phyloP scores from a whole-genome alignment of 2,329 filamentous ascomycete species.

The Teratosphaeria pseudoeucalypti region DNA sequence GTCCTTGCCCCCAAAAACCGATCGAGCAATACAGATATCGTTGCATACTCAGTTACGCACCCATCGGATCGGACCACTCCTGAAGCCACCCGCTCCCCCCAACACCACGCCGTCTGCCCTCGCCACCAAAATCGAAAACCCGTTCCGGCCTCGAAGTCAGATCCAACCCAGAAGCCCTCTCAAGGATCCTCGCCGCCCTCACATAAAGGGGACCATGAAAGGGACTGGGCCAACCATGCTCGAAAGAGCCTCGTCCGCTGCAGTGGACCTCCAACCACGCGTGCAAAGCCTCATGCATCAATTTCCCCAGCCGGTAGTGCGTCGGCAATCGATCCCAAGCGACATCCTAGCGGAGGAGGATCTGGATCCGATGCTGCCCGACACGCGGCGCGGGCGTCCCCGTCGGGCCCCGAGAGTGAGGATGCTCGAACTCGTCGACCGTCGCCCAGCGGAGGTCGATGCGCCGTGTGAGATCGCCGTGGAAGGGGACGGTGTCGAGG shows the following conservation, averaged over 20 bases:
- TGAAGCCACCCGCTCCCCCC: background rate
- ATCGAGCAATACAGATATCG: too few species aligned
- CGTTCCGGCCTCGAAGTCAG: background rate
- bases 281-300: background rate
- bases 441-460: constrained; percentile 4
- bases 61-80: background rate
- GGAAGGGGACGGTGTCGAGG: constrained; percentile 6
- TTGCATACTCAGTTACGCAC: background rate
- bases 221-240: background rate
- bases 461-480: constrained; percentile 5
- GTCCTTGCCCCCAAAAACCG: too few species aligned
- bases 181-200: background rate
- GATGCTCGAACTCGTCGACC: background rate
- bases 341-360: background rate
- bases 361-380: too few species aligned
- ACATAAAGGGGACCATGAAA: background rate
- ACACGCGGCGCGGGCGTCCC: background rate
- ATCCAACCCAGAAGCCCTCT: background rate
- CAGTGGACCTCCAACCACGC: background rate
- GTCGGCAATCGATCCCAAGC: background rate
- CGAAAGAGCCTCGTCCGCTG: background rate
- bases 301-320: background rate
- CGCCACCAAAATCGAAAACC: background rate
- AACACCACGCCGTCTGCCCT: background rate
- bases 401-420: background rate